Conservation (phyloP, 768 basidiomycete genomes). For the Russula sp. region DNA sequence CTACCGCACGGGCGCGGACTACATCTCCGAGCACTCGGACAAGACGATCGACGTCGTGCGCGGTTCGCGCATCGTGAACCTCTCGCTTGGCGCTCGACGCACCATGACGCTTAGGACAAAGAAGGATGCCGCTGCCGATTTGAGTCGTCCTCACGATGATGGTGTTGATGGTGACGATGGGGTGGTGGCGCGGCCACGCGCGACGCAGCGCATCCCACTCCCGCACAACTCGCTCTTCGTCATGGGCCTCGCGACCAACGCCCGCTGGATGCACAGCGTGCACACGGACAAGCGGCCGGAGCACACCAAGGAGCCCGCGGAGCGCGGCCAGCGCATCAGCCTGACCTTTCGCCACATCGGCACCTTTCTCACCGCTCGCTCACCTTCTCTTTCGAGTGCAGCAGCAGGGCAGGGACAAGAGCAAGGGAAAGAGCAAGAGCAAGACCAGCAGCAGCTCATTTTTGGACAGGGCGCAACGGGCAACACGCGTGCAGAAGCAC, state of each 20-base stretch:
- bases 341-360: constrained; percentile 74
- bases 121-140: constrained; percentile 32
- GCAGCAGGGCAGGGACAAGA: too few species aligned
- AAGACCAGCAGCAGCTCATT: constrained; percentile 40
- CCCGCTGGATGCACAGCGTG: constrained; percentile 69
- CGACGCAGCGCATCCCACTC: constrained; percentile 55
- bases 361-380: constrained; percentile 51
- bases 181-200: constrained; percentile 14
- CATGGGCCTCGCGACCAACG: constrained; percentile 66
- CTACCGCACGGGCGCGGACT: constrained; percentile 73
- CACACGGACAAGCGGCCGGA: constrained; percentile 65
- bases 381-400: not conserved
- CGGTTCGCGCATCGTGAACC: constrained; percentile 71
- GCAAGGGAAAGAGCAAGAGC: not conserved
- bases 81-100: constrained; percentile 72
- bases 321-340: constrained; percentile 64
- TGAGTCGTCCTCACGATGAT: not conserved
- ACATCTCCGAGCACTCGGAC: constrained; percentile 82
- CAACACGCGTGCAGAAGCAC: constrained; percentile 49
- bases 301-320: constrained; percentile 48
- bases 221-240: constrained; percentile 82
- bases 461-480: constrained; percentile 68
- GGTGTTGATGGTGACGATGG: not conserved
- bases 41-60: constrained; percentile 78
- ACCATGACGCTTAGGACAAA: constrained; percentile 69